Conservation (phyloP, 306 rosid species). For the Rubus parviflorus region DNA sequence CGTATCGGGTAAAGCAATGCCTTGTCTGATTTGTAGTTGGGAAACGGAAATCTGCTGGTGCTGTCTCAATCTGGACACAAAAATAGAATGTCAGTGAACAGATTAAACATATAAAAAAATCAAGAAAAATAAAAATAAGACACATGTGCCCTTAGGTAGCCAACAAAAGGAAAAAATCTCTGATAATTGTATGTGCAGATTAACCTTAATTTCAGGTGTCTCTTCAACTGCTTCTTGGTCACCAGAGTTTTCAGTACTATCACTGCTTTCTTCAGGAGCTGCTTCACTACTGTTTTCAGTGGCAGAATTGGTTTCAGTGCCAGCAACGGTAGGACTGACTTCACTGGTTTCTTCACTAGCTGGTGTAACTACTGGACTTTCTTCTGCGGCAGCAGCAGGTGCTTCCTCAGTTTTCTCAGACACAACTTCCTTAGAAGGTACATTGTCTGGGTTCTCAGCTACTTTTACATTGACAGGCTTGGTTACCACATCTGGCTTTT, state of each 20-base stretch:
- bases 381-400: constrained; percentile 35
- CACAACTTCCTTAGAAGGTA: constrained; percentile 43
- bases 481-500: constrained; percentile 36
- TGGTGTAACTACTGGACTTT: constrained; percentile 27
- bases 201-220: constrained; percentile 76
- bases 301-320: constrained; percentile 23
- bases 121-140: background rate
- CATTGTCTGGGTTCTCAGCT: constrained; percentile 45
- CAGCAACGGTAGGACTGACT: constrained; percentile 42
- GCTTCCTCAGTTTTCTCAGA: constrained; percentile 45
- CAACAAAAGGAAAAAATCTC: background rate
- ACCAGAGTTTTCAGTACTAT: constrained; percentile 43
- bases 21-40: constrained; percentile 97
- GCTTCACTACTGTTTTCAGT: constrained; percentile 33
- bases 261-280: constrained; percentile 51
- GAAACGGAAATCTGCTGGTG: constrained; percentile 93
- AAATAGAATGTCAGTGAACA: constrained; percentile 20
- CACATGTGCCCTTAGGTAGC: background rate
- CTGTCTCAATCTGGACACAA: constrained; percentile 85
- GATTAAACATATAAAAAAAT: background rate
- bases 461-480: constrained; percentile 64
- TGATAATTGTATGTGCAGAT: constrained; percentile 2
- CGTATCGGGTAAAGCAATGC: constrained; percentile 95
- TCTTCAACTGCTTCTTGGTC: constrained; percentile 66
- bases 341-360: constrained; percentile 49